Evolutionary conservation across 1,139 yeast species (phyloP).

Genomic region (Scheffersomyces illinoinensis): DNA sequence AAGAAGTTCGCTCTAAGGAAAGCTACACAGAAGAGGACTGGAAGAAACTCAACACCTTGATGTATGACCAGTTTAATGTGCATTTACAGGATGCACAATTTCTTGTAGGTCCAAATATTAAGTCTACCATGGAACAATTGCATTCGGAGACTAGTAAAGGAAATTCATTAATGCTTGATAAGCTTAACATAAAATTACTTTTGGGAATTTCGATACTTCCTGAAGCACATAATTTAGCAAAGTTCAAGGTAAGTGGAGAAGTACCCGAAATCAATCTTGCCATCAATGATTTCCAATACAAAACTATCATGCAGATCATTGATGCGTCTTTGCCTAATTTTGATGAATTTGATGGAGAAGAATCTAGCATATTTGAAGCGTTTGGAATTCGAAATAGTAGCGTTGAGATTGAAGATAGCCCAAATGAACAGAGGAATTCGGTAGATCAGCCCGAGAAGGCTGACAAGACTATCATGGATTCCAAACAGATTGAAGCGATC

Average conservation of each 20-base stretch:
- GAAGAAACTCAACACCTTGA: conserved; percentile 65
- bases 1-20: conserved; percentile 68
- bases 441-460: background rate
- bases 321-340: conserved; percentile 70
- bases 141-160: conserved; percentile 42
- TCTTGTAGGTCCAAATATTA: conserved; percentile 79
- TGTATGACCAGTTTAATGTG: conserved; percentile 87
- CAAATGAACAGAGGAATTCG: background rate
- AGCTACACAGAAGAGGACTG: conserved; percentile 75
- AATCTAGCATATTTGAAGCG: conserved; percentile 36
- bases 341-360: conserved; percentile 33
- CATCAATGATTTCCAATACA: conserved; percentile 87
- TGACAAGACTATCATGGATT: background rate
- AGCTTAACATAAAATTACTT: conserved; percentile 68
- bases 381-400: conserved; percentile 22
- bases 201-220: conserved; percentile 86
- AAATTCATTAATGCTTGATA: conserved; percentile 67
- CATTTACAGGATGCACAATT: conserved; percentile 85
- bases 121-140: conserved; percentile 71
- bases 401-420: conserved; percentile 21
- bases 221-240: conserved; percentile 71
- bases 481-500: conserved; percentile 5
- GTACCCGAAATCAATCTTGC: conserved; percentile 74
- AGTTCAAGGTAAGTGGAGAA: conserved; percentile 72
- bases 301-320: conserved; percentile 76